Evolutionary conservation across 2,329 filamentous ascomycete genomes (phyloP).

Genomic region (Stemphylium lycopersici): DNA sequence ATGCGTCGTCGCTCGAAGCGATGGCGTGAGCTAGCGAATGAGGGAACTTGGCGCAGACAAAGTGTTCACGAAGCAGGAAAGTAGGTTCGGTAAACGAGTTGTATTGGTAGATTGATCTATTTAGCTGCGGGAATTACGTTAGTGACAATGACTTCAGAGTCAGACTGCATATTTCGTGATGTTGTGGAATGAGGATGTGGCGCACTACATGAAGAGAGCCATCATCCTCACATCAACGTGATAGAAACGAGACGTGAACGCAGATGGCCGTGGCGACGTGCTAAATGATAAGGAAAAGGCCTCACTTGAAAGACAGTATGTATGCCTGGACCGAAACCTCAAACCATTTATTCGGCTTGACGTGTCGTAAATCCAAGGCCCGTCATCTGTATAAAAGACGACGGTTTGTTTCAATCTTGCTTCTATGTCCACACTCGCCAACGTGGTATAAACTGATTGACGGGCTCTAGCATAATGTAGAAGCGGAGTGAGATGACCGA

Average conservation of each 20-base stretch:
- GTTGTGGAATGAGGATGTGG: not conserved
- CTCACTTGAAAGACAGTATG: not conserved
- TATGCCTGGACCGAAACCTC: slow-evolving; percentile 22
- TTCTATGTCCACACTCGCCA: slow-evolving; percentile 53
- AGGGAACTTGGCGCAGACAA: not conserved
- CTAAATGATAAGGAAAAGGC: not conserved
- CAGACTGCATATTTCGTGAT: not conserved
- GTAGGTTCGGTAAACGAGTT: not conserved
- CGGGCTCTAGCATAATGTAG: slow-evolving; percentile 52
- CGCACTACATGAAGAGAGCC: not conserved
- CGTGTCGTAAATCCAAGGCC: slow-evolving; percentile 34
- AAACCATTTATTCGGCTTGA: slow-evolving; percentile 32
- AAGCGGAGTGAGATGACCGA: slow-evolving; percentile 34
- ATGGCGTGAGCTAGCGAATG: not conserved
- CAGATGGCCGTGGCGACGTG: not conserved
- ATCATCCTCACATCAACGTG: not conserved
- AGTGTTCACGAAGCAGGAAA: not conserved
- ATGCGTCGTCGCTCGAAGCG: slow-evolving; percentile 37
- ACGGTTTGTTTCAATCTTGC: slow-evolving; percentile 42
- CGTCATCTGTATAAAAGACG: slow-evolving; percentile 36
- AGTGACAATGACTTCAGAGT: not conserved
- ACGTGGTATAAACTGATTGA: slow-evolving; percentile 44
- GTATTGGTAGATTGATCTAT: not conserved
- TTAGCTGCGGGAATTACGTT: not conserved
- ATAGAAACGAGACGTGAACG: not conserved